Percentiles rank a stretch among this genome's conserved stretches.
phyloP scores from a whole-genome alignment of 208 protist species.

The Endotrypanum monterogeii region DNA sequence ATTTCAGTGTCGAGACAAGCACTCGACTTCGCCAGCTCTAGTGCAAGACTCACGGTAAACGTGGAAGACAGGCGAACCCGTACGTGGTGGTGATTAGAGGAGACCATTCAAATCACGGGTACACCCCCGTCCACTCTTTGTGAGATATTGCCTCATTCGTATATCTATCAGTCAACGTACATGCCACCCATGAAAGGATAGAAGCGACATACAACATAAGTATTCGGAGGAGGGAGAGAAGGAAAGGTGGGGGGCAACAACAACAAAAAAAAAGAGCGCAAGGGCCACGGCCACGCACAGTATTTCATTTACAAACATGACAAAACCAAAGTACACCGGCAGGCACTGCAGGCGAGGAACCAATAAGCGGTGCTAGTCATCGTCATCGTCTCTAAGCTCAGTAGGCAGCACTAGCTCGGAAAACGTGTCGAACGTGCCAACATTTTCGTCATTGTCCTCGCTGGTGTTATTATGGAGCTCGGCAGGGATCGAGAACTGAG shows the following conservation, averaged over 20 bases:
- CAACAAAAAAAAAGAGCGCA: neutral
- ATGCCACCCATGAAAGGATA: slow-evolving; percentile 15
- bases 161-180: neutral
- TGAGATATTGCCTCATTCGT: neutral
- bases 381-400: slow-evolving; percentile 1
- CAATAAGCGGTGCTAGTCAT: slow-evolving; percentile 2
- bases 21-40: neutral
- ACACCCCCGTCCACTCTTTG: neutral
- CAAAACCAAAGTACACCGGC: neutral
- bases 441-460: neutral
- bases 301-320: neutral
- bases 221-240: neutral
- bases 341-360: neutral
- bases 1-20: neutral
- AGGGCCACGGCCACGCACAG: neutral
- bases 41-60: neutral
- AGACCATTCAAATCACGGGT: neutral
- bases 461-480: neutral
- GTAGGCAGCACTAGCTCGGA: slow-evolving; percentile 32
- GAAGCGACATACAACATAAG: neutral
- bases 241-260: neutral
- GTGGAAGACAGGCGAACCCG: neutral
- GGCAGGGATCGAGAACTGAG: neutral
- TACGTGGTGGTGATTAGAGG: neutral
- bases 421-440: slow-evolving; percentile 53